phyloP scores from a whole-genome alignment of 768 basidiomycete species.

The Phylloporus sp. region DNA sequence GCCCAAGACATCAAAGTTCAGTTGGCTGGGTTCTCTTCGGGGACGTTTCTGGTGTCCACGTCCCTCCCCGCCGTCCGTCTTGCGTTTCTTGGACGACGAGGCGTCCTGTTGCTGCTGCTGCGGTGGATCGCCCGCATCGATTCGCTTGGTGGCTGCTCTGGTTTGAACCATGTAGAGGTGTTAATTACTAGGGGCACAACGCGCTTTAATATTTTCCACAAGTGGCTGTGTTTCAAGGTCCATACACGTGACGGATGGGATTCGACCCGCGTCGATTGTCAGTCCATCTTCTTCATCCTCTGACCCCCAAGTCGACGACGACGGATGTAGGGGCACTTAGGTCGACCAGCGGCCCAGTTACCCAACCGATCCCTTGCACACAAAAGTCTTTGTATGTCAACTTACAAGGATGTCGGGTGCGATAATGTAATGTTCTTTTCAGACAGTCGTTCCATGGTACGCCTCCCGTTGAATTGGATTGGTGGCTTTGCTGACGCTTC shows the following conservation, averaged over 20 bases:
- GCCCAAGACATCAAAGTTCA: background rate
- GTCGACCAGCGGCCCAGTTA: no score
- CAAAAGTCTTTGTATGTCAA: slow-evolving; percentile 6
- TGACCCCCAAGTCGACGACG: no score
- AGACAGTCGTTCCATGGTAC: slow-evolving; percentile 13
- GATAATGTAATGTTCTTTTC: background rate
- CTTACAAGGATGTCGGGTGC: background rate
- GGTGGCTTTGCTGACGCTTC: background rate
- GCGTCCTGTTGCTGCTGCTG: no score
- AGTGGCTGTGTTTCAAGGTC: no score
- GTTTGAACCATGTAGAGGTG: slow-evolving; percentile 2
- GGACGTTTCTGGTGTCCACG: background rate
- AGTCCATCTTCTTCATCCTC: no score
- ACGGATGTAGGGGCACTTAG: no score
- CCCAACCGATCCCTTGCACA: background rate
- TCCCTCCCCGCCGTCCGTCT: background rate
- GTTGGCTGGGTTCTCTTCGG: background rate
- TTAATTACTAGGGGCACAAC: no score
- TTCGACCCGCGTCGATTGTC: no score
- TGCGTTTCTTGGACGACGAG: background rate
- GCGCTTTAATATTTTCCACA: no score
- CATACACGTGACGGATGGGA: no score
- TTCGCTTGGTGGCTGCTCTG: background rate
- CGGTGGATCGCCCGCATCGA: background rate
- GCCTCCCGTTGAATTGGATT: rapidly evolving